Base-by-base conservation (phyloP, 257 asterid genomes). In the Solanum paucissectum region DNA sequence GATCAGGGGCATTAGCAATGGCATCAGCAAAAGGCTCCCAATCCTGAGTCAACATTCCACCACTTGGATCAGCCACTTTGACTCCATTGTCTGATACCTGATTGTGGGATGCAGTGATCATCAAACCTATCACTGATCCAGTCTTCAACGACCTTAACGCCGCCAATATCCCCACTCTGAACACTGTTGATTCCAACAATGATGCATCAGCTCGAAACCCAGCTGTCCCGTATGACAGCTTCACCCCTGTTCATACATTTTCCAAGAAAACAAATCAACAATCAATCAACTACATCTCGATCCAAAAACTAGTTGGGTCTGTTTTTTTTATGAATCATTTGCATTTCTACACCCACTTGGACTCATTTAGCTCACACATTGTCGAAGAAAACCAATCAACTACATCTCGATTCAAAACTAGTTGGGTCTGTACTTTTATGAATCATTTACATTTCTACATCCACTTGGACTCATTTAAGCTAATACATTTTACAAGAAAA, bases 51-150 rank as follows among this genome's bases (percentile, higher is more conserved):
- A 97, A 93, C 99, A 97, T 96, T 87, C 98, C 99, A n/a, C 99
- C 99, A 34, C 93, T 90, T 7, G 98, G 94, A 36, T 97, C 98
- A 25, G 98, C 98, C 25, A 97, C 91, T 91, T 97, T 97, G 90
- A 97, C 91, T 34, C 99, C 99, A 88, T 96, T 96, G 87, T 96
- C 98, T 1, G 95, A 92, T 9, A 93, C 92, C 87, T 91, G 37
- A 66, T 97, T 97, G 92, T 97, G 99, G 23, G 99, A 97, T 34
- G 99, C 99, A 6, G 99, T 97, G 91, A 97, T 95, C 99, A 95
- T 95, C 69, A 97, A 87, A 18, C 99, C 99, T 20, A 88, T 92
- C 60, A 89, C 92, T 1, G 98, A 94, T 29, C 90, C 88, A 10
- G 99, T 95, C 79, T 95, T 94, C 23, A 95, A 73, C 34, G 99